phyloP scores from a whole-genome alignment of 2,329 filamentous ascomycete genomes.

The Seiridium cupressi region DNA sequence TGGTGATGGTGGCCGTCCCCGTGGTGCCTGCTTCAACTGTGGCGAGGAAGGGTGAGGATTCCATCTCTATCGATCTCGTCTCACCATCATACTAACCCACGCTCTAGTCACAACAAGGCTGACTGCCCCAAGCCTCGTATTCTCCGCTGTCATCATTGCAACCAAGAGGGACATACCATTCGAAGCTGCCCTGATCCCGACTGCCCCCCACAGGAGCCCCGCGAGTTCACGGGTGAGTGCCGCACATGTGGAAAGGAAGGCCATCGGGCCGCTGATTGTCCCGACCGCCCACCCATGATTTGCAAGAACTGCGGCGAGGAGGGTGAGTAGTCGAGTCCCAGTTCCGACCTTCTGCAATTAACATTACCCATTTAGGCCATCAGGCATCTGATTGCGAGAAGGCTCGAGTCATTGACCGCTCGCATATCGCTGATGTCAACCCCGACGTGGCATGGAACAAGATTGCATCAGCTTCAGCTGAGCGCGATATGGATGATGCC shows the following conservation, averaged over 20 bases:
- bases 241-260: conserved; percentile 47
- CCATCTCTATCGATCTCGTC: not conserved
- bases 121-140: conserved; percentile 59
- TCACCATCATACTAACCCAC: conserved; percentile 11
- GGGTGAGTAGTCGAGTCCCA: conserved; percentile 37
- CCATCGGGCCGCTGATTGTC: conserved; percentile 62
- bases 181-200: conserved; percentile 22
- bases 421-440: conserved; percentile 43
- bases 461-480: conserved; percentile 49
- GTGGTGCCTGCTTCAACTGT: conserved; percentile 58
- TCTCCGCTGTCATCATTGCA: conserved; percentile 43
- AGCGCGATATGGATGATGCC: conserved; percentile 60
- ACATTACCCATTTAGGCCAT: conserved; percentile 47
- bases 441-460: conserved; percentile 58
- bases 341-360: not conserved
- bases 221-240: conserved; percentile 45
- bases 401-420: conserved; percentile 57
- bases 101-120: conserved; percentile 55
- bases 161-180: conserved; percentile 45
- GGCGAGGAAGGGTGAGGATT: conserved; percentile 45
- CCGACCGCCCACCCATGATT: conserved; percentile 50
- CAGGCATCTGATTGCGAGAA: conserved; percentile 53
- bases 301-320: conserved; percentile 63
- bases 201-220: conserved; percentile 19
- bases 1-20: conserved; percentile 20